A percentile compares a stretch with the other conserved stretches of the same genome.
Conservation (phyloP, 495 filamentous ascomycete species). For the Tuber brumale region DNA sequence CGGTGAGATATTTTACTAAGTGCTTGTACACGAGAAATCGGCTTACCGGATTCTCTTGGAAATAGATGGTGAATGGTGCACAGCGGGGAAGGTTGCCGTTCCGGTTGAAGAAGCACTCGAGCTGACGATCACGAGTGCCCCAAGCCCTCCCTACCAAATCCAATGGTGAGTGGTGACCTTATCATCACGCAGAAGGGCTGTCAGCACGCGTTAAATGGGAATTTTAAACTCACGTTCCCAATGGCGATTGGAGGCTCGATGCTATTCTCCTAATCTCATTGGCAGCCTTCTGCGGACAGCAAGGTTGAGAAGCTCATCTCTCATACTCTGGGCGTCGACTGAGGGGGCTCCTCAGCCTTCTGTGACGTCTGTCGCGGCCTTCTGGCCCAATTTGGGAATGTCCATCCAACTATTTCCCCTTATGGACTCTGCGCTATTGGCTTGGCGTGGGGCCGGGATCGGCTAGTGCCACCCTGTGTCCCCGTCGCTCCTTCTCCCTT, state of each 20-base stretch:
- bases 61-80: background rate
- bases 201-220: background rate
- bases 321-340: background rate
- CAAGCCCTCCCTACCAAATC: background rate
- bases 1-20: background rate
- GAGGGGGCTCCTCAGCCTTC: background rate
- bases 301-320: conserved; percentile 2
- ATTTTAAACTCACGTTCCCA: background rate
- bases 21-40: background rate
- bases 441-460: background rate
- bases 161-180: background rate
- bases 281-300: background rate
- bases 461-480: background rate
- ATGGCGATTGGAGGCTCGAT: background rate
- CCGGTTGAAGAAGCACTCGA: background rate
- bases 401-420: background rate
- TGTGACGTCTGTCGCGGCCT: background rate
- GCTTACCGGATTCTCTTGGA: background rate
- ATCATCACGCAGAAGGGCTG: background rate
- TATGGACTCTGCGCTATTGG: background rate
- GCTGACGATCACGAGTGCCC: background rate
- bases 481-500: background rate
- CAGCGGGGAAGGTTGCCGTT: background rate
- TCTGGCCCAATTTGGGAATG: background rate
- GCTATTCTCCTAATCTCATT: background rate